These are phyloP conservation scores for Camillea tinctor DNA, from an alignment of 2,329 filamentous ascomycete genomes.

Conservation along the genomic window DNA sequence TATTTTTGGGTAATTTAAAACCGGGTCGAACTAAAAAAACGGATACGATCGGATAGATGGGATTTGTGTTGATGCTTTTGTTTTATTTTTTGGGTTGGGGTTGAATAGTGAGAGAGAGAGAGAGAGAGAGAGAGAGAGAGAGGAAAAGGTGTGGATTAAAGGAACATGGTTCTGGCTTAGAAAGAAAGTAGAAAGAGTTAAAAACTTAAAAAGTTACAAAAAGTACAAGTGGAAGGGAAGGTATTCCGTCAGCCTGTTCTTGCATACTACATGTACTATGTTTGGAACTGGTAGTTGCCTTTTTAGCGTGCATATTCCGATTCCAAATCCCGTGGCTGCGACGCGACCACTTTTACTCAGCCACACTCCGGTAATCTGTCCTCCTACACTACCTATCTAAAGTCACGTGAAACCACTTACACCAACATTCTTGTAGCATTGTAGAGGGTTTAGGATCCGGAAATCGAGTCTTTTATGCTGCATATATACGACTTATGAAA, in stretches of 20 bases:
- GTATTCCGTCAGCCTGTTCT: not conserved
- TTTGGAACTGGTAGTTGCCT: too few relatives aligned
- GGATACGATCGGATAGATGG: not conserved
- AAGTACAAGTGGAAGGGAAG: not conserved
- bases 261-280: too few relatives aligned
- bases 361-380: not conserved
- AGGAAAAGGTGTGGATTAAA: not conserved
- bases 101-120: too few relatives aligned
- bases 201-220: too few relatives aligned
- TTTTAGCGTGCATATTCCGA: not conserved
- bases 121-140: too few relatives aligned
- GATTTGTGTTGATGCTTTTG: not conserved
- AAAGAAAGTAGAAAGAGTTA: not conserved
- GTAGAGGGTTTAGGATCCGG: too few relatives aligned
- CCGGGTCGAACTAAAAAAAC: not conserved
- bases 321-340: not conserved
- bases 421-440: not conserved
- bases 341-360: not conserved
- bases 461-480: too few relatives aligned
- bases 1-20: too few relatives aligned
- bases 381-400: not conserved
- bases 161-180: not conserved
- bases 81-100: too few relatives aligned
- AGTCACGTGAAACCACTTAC: not conserved
- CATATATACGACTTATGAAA: too few relatives aligned